A percentile compares a stretch with the other conserved stretches of the same genome.
Conservation (phyloP, 2,329 filamentous ascomycete species). For the Aspergillus costaricaensis region DNA sequence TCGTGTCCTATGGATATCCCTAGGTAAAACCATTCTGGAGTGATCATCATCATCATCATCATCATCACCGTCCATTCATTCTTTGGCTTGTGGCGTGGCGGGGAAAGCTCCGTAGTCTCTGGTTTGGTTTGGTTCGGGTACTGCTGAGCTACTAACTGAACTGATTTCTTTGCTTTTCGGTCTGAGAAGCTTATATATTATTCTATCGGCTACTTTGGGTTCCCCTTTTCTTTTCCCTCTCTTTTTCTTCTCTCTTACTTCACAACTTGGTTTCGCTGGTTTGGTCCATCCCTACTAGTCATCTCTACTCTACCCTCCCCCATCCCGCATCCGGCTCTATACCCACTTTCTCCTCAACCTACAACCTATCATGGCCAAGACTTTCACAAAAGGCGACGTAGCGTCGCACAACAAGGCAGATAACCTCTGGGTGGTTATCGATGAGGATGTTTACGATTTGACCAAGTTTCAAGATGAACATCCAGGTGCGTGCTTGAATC, state of each 20-base stretch:
- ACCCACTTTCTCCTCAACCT: background rate
- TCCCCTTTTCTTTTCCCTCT: slow-evolving; percentile 11
- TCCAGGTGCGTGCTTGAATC: slow-evolving; percentile 50
- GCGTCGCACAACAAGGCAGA: slow-evolving; percentile 87
- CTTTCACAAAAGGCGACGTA: slow-evolving; percentile 81
- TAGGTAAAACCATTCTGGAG: background rate
- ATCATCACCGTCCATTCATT: background rate
- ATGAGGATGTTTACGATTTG: slow-evolving; percentile 93
- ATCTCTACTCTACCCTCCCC: background rate
- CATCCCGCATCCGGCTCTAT: background rate
- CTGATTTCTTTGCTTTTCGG: too few species aligned
- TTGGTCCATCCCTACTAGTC: background rate
- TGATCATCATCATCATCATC: background rate
- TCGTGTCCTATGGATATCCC: background rate
- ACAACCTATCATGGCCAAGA: slow-evolving; percentile 72
- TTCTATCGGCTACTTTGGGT: too few species aligned
- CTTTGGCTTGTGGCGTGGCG: background rate
- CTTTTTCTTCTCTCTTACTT: slow-evolving; percentile 4
- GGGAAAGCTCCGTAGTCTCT: slow-evolving; percentile 1
- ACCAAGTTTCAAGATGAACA: slow-evolving; percentile 86
- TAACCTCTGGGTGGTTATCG: slow-evolving; percentile 85
- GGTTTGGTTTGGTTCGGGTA: slow-evolving; percentile 9
- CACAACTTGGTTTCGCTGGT: too few species aligned
- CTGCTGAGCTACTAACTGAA: background rate
- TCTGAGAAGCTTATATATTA: too few species aligned